Percentiles rank a stretch among this genome's conserved stretches.
Evolutionary conservation across 2,329 filamentous ascomycete species (phyloP).

Genomic region (Aureobasidium melanogenum): DNA sequence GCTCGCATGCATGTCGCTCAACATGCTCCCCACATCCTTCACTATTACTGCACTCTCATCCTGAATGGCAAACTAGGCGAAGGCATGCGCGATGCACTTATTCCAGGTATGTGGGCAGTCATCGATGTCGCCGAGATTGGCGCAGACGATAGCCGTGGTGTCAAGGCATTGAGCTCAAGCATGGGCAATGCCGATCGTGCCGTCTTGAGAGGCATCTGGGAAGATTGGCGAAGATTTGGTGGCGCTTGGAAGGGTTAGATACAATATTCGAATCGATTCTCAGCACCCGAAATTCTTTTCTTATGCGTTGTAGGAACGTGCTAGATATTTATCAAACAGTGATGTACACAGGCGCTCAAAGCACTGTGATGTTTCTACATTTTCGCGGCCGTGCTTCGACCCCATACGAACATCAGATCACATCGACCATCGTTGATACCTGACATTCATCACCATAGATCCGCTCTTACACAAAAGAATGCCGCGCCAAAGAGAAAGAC

Average conservation of each 20-base stretch:
- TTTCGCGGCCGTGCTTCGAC: too few relatives aligned
- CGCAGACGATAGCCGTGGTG: conserved; percentile 32
- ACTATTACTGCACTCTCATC: conserved; percentile 46
- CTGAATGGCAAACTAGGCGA: conserved; percentile 41
- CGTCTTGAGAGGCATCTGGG: conserved; percentile 45
- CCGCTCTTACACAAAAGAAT: too few relatives aligned
- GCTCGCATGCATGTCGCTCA: conserved; percentile 49
- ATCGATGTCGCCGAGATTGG: conserved; percentile 40
- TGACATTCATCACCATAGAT: too few relatives aligned
- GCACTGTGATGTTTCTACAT: too few relatives aligned
- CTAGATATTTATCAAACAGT: too few relatives aligned
- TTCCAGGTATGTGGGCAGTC: conserved; percentile 45
- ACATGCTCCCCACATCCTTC: conserved; percentile 49
- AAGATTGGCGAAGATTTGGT: conserved; percentile 36
- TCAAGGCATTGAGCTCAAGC: conserved; percentile 43
- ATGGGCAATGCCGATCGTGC: conserved; percentile 44
- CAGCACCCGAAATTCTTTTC: too few relatives aligned
- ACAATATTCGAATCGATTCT: background rate
- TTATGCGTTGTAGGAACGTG: too few relatives aligned
- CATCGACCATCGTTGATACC: too few relatives aligned
- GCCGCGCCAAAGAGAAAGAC: background rate
- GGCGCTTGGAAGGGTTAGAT: conserved; percentile 15
- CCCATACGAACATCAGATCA: too few relatives aligned
- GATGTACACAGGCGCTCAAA: too few relatives aligned
- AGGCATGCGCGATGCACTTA: conserved; percentile 43